Evolutionary conservation across 495 filamentous ascomycete genomes (phyloP).

Genomic region (Pseudevernia furfuracea): DNA sequence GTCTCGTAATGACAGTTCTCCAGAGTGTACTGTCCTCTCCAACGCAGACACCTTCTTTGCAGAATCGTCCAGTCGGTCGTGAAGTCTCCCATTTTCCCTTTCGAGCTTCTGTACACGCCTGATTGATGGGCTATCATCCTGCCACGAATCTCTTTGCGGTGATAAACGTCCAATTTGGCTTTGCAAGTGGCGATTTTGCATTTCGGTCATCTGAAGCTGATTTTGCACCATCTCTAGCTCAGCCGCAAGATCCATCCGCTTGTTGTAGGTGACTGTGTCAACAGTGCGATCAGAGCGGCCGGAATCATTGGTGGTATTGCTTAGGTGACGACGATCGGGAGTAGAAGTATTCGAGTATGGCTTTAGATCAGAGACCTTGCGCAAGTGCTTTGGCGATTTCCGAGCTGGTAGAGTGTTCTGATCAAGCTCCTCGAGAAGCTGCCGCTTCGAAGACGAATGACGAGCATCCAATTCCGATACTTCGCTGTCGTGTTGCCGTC

Average conservation of each 20-base stretch:
- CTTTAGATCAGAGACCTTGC: constrained; percentile 65
- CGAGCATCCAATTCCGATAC: constrained; percentile 63
- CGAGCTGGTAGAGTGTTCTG: constrained; percentile 65
- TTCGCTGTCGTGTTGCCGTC: constrained; percentile 62
- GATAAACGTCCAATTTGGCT: constrained; percentile 68
- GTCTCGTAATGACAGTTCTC: constrained; percentile 85
- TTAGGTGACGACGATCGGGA: constrained; percentile 62
- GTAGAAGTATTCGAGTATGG: constrained; percentile 68
- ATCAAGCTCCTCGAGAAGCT: constrained; percentile 78
- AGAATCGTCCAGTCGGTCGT: constrained; percentile 93
- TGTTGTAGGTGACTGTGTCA: constrained; percentile 82
- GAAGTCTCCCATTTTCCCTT: constrained; percentile 82
- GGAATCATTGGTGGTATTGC: constrained; percentile 64
- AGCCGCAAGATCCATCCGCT: constrained; percentile 80
- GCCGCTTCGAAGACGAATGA: constrained; percentile 63
- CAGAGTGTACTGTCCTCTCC: constrained; percentile 77
- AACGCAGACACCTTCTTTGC: constrained; percentile 85
- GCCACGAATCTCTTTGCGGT: constrained; percentile 50
- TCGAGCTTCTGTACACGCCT: constrained; percentile 86
- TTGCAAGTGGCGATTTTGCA: constrained; percentile 92
- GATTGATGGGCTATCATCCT: constrained; percentile 77
- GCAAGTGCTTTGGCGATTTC: constrained; percentile 68
- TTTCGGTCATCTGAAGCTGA: constrained; percentile 88
- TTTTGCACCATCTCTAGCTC: constrained; percentile 92
- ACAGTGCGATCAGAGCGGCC: constrained; percentile 80